Evolutionary conservation across 139 green algal species (phyloP).

Genomic region (Chlorella sp.): DNA sequence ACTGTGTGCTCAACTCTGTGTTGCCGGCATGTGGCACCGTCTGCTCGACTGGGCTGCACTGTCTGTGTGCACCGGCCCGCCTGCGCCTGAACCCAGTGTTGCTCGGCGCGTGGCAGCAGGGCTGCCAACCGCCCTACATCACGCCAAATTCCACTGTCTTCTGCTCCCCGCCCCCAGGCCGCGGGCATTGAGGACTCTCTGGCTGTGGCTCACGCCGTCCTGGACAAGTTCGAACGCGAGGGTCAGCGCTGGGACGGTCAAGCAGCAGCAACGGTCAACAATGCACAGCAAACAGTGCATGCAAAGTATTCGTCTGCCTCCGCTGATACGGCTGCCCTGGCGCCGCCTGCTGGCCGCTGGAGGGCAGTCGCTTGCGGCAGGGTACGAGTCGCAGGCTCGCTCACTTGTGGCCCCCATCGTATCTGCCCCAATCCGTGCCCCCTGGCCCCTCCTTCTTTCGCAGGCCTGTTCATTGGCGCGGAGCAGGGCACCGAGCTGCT

Average conservation of each 20-base stretch:
- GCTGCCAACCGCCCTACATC: neutral
- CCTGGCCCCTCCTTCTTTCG: neutral
- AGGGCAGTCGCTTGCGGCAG: neutral
- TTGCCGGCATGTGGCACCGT: neutral
- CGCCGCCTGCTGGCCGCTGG: neutral
- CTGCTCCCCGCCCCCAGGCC: neutral
- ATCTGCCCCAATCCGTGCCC: neutral
- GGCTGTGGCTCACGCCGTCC: slow-evolving; percentile 27
- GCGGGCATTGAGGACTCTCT: slow-evolving; percentile 26
- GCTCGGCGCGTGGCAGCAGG: neutral
- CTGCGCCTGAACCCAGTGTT: too few relatives aligned
- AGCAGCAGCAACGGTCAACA: too few relatives aligned
- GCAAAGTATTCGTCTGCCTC: too few relatives aligned
- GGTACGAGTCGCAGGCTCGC: too few relatives aligned
- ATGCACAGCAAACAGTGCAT: too few relatives aligned
- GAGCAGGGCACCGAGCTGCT: slow-evolving; percentile 27
- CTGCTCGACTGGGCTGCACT: too few relatives aligned
- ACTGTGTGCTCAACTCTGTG: too few relatives aligned
- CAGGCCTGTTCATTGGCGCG: slow-evolving; percentile 38
- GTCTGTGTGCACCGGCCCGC: too few relatives aligned
- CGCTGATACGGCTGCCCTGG: neutral
- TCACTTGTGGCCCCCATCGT: too few relatives aligned
- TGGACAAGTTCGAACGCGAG: slow-evolving; percentile 27
- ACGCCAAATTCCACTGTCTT: neutral
- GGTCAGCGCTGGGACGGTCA: neutral